A percentile compares a stretch with the other conserved stretches of the same genome.
These are phyloP conservation scores for Trypanosoma platydactyli DNA, from an alignment of 208 protist genomes.

Conservation along the genomic window DNA sequence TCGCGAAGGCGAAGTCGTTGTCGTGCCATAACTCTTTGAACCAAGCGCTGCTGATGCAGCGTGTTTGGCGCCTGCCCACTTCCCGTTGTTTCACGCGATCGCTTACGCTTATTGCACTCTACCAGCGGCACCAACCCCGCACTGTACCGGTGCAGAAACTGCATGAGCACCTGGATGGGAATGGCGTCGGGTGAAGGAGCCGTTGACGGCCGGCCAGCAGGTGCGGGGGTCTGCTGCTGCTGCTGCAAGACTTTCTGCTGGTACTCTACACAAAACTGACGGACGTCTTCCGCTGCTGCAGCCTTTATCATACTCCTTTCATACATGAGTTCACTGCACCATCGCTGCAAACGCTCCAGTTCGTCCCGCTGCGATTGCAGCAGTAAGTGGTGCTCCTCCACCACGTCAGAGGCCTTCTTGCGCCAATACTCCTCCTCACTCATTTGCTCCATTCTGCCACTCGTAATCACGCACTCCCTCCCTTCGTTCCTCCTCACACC, in stretches of 20 bases:
- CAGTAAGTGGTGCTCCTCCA: constrained; percentile 59
- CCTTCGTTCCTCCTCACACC: constrained; percentile 2
- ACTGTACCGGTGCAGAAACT: constrained; percentile 81
- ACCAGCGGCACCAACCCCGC: constrained; percentile 60
- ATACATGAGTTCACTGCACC: constrained; percentile 64
- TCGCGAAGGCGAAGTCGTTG: constrained; percentile 39
- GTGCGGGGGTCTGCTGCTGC: neutral
- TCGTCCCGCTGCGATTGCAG: constrained; percentile 66
- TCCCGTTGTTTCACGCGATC: constrained; percentile 33
- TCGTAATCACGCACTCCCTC: neutral
- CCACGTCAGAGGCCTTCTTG: constrained; percentile 32
- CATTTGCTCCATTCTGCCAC: constrained; percentile 29
- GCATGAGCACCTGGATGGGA: constrained; percentile 45
- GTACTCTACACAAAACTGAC: constrained; percentile 67
- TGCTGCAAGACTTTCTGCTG: constrained; percentile 23
- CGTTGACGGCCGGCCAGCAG: constrained; percentile 2
- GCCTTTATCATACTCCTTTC: constrained; percentile 66
- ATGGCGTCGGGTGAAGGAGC: constrained; percentile 32
- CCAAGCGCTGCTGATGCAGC: constrained; percentile 42
- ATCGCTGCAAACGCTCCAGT: constrained; percentile 60
- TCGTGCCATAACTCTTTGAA: constrained; percentile 65
- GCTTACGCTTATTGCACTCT: constrained; percentile 62
- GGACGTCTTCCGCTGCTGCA: constrained; percentile 64
- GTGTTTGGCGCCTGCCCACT: neutral
- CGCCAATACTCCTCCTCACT: constrained; percentile 69